Base-by-base conservation (phyloP, 2,329 filamentous ascomycete species). In the Neophaeococcomyces mojaviensis region DNA sequence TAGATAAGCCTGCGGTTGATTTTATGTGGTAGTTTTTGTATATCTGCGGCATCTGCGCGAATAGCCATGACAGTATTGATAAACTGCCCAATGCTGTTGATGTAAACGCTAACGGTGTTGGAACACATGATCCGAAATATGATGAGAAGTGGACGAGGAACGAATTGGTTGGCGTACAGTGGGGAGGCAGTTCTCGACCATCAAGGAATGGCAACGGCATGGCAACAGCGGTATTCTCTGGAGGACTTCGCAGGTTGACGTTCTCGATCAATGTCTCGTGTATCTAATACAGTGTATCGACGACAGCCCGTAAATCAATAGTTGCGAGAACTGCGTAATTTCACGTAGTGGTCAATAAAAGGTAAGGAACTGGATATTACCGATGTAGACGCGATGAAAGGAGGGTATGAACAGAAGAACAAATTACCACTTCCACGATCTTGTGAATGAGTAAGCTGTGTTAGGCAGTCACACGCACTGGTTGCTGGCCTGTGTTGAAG, bases 31-130 rank as follows among this genome's bases (percentile, higher is more conserved):
- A 78, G 59, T 84, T 84, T 66, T 83, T 83, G 65, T 77, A 81
- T 51, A 84, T 82, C 57, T 84, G 81, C 1, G 81, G 81, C 22
- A 84, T 66, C 60, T 84, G 81, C 10, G 81, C 81, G 59, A 82
- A 84, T 2, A 84, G 70, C 81, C 81, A 84, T 35, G 79, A 77
- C 41, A 81, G 55, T 49, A 84, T 84, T 57, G 78, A 82, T 49
- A 79, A 65, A 0, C 70, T 72, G 16, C 81, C 81, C 44, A 83
- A 68, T 2, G 73, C 51, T 4, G 77, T 79, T 18, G 81, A 84
- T 47, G 80, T 52, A 49, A 83, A 70, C 18, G 79, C 79, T 45
- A 82, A 71, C 44, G 75, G 73, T 15, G 78, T 81, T 10, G 81
- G 81, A 36, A 84, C 66, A 64, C 81, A 84, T 51, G 73, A 74